Evolutionary conservation across 106 monocot genomes (phyloP).

Genomic region (Narthecium ossifragum): DNA sequence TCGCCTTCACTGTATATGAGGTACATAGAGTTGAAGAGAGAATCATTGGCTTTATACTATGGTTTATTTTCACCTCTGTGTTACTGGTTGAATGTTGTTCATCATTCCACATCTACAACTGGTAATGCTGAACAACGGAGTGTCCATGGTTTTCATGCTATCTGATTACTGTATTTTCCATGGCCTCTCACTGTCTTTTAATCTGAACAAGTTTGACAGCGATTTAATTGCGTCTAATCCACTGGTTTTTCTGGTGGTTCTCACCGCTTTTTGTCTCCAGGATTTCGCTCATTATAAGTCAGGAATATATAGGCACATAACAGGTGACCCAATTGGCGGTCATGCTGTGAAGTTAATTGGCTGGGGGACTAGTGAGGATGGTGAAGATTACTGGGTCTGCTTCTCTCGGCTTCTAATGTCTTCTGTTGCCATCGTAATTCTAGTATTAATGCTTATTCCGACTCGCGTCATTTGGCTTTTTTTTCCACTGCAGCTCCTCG

Average conservation of each 20-base stretch:
- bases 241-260: too few relatives aligned
- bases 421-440: background rate
- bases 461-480: background rate
- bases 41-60: too few relatives aligned
- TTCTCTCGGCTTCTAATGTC: background rate
- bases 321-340: conserved; percentile 71
- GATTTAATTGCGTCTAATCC: too few relatives aligned
- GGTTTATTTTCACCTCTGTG: too few relatives aligned
- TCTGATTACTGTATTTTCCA: too few relatives aligned
- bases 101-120: too few relatives aligned
- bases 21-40: conserved; percentile 45
- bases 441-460: background rate
- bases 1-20: conserved; percentile 94
- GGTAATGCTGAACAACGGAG: too few relatives aligned
- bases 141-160: too few relatives aligned
- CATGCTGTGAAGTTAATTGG: conserved; percentile 98
- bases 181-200: too few relatives aligned
- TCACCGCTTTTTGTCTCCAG: conserved; percentile 28
- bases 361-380: conserved; percentile 92
- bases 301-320: conserved; percentile 88
- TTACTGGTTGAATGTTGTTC: too few relatives aligned
- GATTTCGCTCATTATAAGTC: conserved; percentile 98
- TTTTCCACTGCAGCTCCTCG: conserved; percentile 68
- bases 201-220: too few relatives aligned
- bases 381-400: conserved; percentile 91